Evolutionary conservation across 1,284 basidiomycete species (phyloP).

Genomic region (Sporisorium iseilematis-ciliati): DNA sequence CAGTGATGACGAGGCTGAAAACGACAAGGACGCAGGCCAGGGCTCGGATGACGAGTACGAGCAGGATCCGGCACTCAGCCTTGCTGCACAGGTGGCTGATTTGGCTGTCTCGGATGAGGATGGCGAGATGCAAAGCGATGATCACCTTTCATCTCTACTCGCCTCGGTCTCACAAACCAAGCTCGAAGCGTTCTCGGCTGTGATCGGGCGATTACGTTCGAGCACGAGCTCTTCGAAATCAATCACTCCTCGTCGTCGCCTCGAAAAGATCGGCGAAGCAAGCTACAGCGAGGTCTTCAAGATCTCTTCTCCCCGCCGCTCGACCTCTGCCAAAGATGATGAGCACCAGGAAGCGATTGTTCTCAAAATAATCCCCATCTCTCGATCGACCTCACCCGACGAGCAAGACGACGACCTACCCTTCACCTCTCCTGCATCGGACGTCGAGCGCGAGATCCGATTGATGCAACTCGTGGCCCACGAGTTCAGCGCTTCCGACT

Average conservation of each 20-base stretch:
- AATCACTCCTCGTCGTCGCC: conserved; percentile 7
- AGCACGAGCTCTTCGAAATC: background rate
- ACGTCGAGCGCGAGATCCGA: conserved; percentile 87
- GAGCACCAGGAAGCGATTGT: conserved; percentile 26
- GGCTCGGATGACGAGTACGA: conserved; percentile 28
- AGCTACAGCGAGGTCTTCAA: conserved; percentile 97
- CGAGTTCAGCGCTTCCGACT: conserved; percentile 18
- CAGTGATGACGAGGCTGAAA: conserved; percentile 30
- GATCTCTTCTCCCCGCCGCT: conserved; percentile 7
- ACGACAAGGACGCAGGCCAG: background rate
- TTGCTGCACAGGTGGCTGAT: conserved; percentile 21
- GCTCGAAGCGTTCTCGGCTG: conserved; percentile 14
- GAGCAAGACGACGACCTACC: conserved; percentile 51
- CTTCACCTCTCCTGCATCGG: conserved; percentile 74
- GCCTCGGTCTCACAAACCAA: conserved; percentile 31
- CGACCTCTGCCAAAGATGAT: background rate
- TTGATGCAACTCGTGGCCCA: conserved; percentile 79
- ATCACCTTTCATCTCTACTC: conserved; percentile 20
- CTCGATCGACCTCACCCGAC: conserved; percentile 51
- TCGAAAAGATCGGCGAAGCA: conserved; percentile 89
- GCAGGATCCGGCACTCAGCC: conserved; percentile 22
- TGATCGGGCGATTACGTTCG: conserved; percentile 16
- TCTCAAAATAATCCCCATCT: conserved; percentile 80
- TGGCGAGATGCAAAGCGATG: background rate
- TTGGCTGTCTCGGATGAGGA: conserved; percentile 15